Evolutionary conservation across 768 basidiomycete species (phyloP), one percentile per base, ranked within the genome.

Genomic region (Dendrothele bispora): DNA sequence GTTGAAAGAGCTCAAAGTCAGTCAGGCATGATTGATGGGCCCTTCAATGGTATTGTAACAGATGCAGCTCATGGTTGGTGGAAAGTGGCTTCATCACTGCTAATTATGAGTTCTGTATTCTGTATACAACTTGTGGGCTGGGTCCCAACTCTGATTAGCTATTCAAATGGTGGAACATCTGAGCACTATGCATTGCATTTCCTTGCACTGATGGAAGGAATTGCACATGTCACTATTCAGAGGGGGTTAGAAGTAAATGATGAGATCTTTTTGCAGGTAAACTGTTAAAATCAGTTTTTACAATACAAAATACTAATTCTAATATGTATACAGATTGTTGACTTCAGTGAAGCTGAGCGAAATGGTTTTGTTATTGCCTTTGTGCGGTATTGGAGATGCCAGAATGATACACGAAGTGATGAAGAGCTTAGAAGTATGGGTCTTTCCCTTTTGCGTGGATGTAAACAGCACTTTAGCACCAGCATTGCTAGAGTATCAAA

Each of bases 321-420:
- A 12, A 44, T 39, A 22, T n/a, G 24, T 12, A 36, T 27, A 3
- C 27, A 70, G 67, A 52, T 69, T 2, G 56, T 71, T 39, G 66
- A 69, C 48, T 68, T 67, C 42, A 68, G 68, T 46, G 55, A 65
- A 34, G 68, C 69, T 2, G 58, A 71, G 39, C 55, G 61, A 0
- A n/a, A 21, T 3, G 68, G 68, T 1, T 69, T 64, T 45, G 60
- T 61, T 7, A 10, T 35, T 1, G 66, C 63, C 2, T 69, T 61
- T 44, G 41, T 64, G n/a, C 40, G 40, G 2, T 65, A 64, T 38
- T 61, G 59, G 55, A 27, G 18, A 4, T n/a, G 28, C 20, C 51
- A 36, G 3, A 24, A n/a, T 17, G 34, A 50, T 12, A 7, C 30
- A 2, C 48, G 55, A 1, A 39, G 43, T 0, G 46, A 28, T 2